phyloP scores from a whole-genome alignment of 176 grass and related monocot species.

The Triticum timopheevii region DNA sequence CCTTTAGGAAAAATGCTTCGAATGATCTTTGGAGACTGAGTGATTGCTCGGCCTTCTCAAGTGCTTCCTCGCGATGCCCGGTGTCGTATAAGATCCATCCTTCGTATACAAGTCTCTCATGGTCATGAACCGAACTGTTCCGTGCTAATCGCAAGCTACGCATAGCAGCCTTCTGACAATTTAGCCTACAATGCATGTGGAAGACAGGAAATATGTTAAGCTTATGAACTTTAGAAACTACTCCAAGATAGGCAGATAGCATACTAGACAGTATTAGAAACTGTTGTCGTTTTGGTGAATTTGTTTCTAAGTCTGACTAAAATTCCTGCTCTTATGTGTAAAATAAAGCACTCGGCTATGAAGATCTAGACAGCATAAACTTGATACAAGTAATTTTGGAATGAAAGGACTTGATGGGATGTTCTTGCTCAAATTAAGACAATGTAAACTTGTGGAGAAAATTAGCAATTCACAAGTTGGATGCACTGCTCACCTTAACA shows the following conservation, averaged over 20 bases:
- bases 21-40: constrained; percentile 79
- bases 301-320: constrained; percentile 1
- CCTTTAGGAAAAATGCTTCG: constrained; percentile 93
- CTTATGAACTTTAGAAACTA: background rate
- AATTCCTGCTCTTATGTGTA: background rate
- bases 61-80: constrained; percentile 81
- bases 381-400: background rate
- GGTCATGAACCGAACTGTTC: constrained; percentile 59
- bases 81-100: constrained; percentile 96
- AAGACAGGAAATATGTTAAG: background rate
- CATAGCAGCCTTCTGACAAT: constrained; percentile 91
- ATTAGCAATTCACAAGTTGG: background rate
- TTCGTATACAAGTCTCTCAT: constrained; percentile 94
- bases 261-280: background rate
- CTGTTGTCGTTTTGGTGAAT: background rate
- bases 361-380: background rate
- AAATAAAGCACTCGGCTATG: background rate
- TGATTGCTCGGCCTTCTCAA: constrained; percentile 83
- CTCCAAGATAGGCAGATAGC: no score
- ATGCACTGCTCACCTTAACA: constrained; percentile 81
- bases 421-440: background rate
- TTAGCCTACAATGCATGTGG: constrained; percentile 51
- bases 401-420: background rate
- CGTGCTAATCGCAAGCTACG: constrained; percentile 69
- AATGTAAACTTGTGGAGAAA: background rate